Base-by-base conservation (phyloP, 345 rosid genomes). In the Boechera retrofracta region DNA sequence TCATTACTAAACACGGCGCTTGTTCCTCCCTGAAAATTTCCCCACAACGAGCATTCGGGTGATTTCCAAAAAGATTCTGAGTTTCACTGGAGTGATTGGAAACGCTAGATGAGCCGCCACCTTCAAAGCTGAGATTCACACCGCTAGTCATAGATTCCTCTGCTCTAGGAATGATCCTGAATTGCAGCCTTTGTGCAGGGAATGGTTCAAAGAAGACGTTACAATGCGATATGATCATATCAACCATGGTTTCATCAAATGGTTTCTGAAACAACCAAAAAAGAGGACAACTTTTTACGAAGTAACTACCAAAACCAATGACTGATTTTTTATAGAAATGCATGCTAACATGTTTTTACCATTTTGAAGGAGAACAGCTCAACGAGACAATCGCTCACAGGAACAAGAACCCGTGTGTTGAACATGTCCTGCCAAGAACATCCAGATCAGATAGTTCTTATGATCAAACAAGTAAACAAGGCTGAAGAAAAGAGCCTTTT, bases 321-420 rank as follows among this genome's bases (percentile, higher is more conserved):
- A 64, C 51, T 0, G 24, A 16, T 5, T 48, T 55, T 16, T 41
- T 18, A 10, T 41, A 44, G 28, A 72, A 74, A 47, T 67, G 63
- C 7, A 52, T 67, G 66, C 7, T 18, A 16, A 60, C 49, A 55
- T 39, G 69, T 64, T 55, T 83, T 88, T 85, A 88, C 98, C 81
- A 81, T 79, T 77, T 67, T 80, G 10, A 82, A 76, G 64, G 87
- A 80, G 80, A 84, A 91, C 21, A 91, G 91, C 93, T 94, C 98
- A 66, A 91, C n/a, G 12, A 91, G 84, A 64, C 98, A 95, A 52
- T 93, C 89, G 24, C 62, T 45, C 7, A 89, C 87, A 1, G 97
- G 97, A 64, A 94, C 82, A 71, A 94, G 57, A 81, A 90, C 93
- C 47, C 74, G 82, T 1, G 98, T 91, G 49, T 86, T 90, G 13